Conservation (phyloP, 2,329 filamentous ascomycete genomes). For the Fusarium napiforme region DNA sequence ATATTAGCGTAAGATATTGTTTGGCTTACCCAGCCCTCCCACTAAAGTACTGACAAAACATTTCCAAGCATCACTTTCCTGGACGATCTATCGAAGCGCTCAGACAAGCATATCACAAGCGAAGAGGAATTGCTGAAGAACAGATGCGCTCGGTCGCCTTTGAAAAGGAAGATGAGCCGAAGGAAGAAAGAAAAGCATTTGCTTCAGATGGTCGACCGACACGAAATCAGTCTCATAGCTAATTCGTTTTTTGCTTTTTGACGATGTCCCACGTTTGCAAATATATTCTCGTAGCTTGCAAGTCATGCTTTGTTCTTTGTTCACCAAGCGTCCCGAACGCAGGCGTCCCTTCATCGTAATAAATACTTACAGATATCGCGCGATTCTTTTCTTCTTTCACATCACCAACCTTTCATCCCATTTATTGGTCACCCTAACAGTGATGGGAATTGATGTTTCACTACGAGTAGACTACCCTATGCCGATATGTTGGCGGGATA, state of each 20-base stretch:
- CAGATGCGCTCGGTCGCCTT: neutral
- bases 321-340: neutral
- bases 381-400: neutral
- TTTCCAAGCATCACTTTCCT: neutral
- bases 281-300: accelerated
- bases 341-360: neutral
- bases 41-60: neutral
- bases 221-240: neutral
- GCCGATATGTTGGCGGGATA: neutral
- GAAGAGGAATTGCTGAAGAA: neutral
- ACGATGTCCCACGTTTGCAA: too few species aligned
- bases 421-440: neutral
- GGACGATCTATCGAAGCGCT: neutral
- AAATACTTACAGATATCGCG: too few species aligned
- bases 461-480: neutral
- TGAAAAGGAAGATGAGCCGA: neutral
- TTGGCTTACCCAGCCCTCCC: too few species aligned
- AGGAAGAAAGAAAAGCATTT: neutral
- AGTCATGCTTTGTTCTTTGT: too few species aligned
- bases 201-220: neutral
- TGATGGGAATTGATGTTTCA: neutral
- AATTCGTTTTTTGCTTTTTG: neutral
- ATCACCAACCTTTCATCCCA: neutral
- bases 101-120: neutral
- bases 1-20: neutral